Percentiles rank a stretch among this genome's conserved stretches.
Conservation (phyloP, 225 moss, liverwort and hornwort species). For the Climacium dendroides region DNA sequence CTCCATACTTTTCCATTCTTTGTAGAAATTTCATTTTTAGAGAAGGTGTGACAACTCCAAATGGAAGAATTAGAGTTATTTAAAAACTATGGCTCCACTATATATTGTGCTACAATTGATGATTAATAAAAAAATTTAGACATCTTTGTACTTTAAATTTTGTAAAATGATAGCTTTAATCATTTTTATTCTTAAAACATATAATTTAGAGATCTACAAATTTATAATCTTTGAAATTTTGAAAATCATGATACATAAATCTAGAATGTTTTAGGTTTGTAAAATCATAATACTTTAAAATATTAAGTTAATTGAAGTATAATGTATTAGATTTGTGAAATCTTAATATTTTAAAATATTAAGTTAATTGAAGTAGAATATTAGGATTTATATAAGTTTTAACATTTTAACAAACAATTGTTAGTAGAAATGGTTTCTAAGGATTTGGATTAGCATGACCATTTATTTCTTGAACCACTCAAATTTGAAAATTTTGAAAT, state of each 20-base stretch:
- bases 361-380: neutral
- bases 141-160: neutral
- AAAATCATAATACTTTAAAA: too few relatives aligned
- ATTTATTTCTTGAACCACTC: neutral
- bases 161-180: neutral
- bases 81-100: neutral
- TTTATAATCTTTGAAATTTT: neutral
- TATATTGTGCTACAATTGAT: neutral
- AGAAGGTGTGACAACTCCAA: too few relatives aligned
- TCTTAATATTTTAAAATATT: neutral
- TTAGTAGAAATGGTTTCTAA: too few relatives aligned
- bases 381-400: neutral
- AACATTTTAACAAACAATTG: too few relatives aligned
- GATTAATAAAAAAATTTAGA: neutral
- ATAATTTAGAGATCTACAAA: neutral
- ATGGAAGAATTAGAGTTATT: neutral
- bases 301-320: too few relatives aligned
- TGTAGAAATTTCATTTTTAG: too few relatives aligned
- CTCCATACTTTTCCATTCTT: too few relatives aligned
- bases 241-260: neutral
- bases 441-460: neutral
- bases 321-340: neutral
- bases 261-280: neutral
- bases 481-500: neutral
- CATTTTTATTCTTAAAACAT: neutral